These are phyloP conservation scores for Leptosphaerulina australis DNA, from an alignment of 2,329 filamentous ascomycete genomes.

Conservation along the genomic window DNA sequence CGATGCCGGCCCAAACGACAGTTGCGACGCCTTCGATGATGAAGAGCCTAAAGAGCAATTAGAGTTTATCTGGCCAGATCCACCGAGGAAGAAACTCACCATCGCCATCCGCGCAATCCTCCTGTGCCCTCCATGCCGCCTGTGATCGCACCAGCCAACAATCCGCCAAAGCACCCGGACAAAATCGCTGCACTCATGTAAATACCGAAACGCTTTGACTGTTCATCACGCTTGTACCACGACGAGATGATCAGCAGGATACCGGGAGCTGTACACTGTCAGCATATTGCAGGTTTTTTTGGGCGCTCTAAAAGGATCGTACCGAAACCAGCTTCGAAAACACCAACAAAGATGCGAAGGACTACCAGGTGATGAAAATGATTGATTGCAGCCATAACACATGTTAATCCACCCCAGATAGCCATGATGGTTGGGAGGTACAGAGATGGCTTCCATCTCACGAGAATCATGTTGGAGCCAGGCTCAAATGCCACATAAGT, in stretches of 20 bases:
- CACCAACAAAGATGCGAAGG: conserved; percentile 61
- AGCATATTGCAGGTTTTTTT: not conserved
- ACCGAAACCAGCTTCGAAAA: conserved; percentile 60
- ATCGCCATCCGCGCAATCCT: conserved; percentile 59
- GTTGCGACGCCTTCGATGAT: conserved; percentile 44
- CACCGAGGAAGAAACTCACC: conserved; percentile 43
- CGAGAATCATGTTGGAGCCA: conserved; percentile 61
- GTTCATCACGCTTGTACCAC: conserved; percentile 65
- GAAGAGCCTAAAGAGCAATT: conserved; percentile 4
- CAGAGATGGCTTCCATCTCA: conserved; percentile 56
- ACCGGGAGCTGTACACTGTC: conserved; percentile 53
- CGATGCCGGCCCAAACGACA: conserved; percentile 52
- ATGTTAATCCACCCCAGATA: conserved; percentile 59
- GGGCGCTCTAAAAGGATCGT: not conserved
- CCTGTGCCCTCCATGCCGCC: conserved; percentile 54
- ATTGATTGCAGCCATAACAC: conserved; percentile 58
- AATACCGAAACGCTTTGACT: conserved; percentile 62
- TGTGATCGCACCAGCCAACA: conserved; percentile 58
- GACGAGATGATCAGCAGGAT: conserved; percentile 61
- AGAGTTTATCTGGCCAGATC: not conserved
- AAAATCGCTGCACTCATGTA: conserved; percentile 65
- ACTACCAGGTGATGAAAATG: conserved; percentile 57
- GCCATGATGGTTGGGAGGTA: conserved; percentile 60
- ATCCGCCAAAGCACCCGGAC: conserved; percentile 60
- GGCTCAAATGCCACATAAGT: conserved; percentile 61